Evolutionary conservation across 2,329 filamentous ascomycete genomes (phyloP), one percentile per base, ranked within the genome.

Genomic region (Byssoonygena ceratinophila): DNA sequence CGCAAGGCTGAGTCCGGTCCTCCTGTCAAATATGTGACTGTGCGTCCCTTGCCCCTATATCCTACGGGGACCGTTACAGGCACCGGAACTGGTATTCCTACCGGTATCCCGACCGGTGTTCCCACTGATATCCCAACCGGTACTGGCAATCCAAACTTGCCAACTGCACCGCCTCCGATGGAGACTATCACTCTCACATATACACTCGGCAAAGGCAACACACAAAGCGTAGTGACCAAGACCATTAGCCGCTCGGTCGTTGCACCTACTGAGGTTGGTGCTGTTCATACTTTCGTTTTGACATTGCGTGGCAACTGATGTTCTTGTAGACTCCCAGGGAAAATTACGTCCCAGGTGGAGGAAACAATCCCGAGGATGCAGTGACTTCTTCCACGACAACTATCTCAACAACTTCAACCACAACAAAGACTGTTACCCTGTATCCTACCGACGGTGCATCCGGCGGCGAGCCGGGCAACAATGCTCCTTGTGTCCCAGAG

Each of bases 131-230:
- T 39, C 16, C 36, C 36, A 5, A 39, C 11, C 20, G 14, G 14
- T 5, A 44, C 39, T 11, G 40, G 29, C 27, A 23, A 25, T 31
- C 36, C 46, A 8, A n/a, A n/a, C 20, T 40, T 2, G 37, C 50
- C 41, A 39, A 25, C 50, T 8, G n/a, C 23, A 46, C 46, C 54
- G 18, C 40, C 37, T 12, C 27, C 44, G n/a, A 44, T 54, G 29
- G 54, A 58, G 27, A 63, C 63, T 53, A 40, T 67, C 54, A 66
- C 63, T 29, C 36, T 71, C 39, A 70, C 68, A 45, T 71, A 71
- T 63, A 71, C 68, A n/a, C 49, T 68, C 29, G 66, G 65, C 32
- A 57, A 64, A 41, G 68, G 68, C 37, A 60, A 61, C 20, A 63
- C 65, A 4, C 64, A 63, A 44, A 63, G 60, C 25, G 63, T 70